Evolutionary conservation across 805 yeast genomes (phyloP), one percentile per base, ranked within the genome.

Genomic region (Zygosaccharomyces kombuchaensis): DNA sequence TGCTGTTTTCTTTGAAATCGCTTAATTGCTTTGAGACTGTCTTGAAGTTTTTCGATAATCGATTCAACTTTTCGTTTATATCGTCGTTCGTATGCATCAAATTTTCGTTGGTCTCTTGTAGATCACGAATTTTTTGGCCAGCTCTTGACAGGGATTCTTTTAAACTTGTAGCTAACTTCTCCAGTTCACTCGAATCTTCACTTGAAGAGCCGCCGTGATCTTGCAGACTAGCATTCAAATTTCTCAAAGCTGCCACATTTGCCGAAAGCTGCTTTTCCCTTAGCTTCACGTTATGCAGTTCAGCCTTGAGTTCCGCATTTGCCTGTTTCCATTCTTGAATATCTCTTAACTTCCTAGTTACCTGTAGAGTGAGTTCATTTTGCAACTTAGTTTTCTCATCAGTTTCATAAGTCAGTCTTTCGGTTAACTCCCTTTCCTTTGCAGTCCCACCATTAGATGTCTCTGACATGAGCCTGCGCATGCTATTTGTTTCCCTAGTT

Each of bases 401-500:
- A 2, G 66, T 59, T 0, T 78, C 46, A n/a, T 64, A 67, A 13
- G 69, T 66, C 22, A 87, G 54, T 50, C 79, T 80, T 3, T 72
- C 71, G 40, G 71, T 76, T 14, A 81, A 63, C 29, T 84, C 88
- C n/a, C 69, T 68, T n/a, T 76, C 63, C 45, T 76, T 77, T 2
- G 58, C 52, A 27, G 73, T 75, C 34, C 77, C 74, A 31, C 71
- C 74, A 36, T 79, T 81, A 55, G 89, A 91, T 5, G 78, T 74
- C 36, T 87, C 96, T 37, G 78, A 63, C 23, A 90, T 59, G 31
- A 87, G 62, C 47, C 85, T 71, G 54, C 95, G 74, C 65, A 89
- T 77, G 0, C 87, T 80, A 1, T 81, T 71, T 0, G 87, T 74
- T 65, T 91, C 98, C 41, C 90, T 72, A 0, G 86, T 80, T 49